Evolutionary conservation across 371 early-diverging fungal species (phyloP), one percentile per base, ranked within the genome.

Genomic region (Mortierella sp.): DNA sequence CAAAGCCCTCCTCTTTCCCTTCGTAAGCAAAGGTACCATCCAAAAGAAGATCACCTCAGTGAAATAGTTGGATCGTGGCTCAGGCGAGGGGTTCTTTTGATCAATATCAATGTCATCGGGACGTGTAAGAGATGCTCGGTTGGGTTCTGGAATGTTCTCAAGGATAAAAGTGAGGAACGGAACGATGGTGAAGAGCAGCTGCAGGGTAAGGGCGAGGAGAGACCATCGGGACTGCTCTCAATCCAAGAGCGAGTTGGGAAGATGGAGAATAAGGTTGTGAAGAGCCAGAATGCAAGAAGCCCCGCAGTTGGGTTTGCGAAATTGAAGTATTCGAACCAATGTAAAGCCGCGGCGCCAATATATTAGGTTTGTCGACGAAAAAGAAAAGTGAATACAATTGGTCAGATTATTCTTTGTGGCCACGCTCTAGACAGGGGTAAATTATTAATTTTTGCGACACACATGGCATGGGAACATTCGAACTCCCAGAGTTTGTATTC

Each of bases 1-100:
- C 49, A 97, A 84, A 20, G 90, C 90, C 75, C 92, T 92, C 28
- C 77, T 66, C 68, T 88, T 89, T 1, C 97, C 98, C 45, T 91
- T 78, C 61, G 90, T 90, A 86, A 98, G 92, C 73, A 97, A 74
- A 5, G 93, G 90, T n/a, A 93, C 90, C 93, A 98, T 92, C 98
- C 98, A 98, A 40, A 90, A 86, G 80, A 97, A 98, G 0, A 92
- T 89, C 20, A 97, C 75, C 40, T 90, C 86, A 18, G 94, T 92
- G 68, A 96, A 96, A 54, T 97, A 91, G 75, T 95, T 94, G 57
- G 96, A 90, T 20, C 85, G 86, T 32, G 89, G 90, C 73, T 97
- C 97, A 2, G 95, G 95, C 1, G 72, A 72, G 18, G 77, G 77
- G 43, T 76, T 71, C 16, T 8, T 8, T 24, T 75, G 70, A 1